Evolutionary conservation across 2,329 filamentous ascomycete species (phyloP).

Genomic region (Leptoxyphium fumago): DNA sequence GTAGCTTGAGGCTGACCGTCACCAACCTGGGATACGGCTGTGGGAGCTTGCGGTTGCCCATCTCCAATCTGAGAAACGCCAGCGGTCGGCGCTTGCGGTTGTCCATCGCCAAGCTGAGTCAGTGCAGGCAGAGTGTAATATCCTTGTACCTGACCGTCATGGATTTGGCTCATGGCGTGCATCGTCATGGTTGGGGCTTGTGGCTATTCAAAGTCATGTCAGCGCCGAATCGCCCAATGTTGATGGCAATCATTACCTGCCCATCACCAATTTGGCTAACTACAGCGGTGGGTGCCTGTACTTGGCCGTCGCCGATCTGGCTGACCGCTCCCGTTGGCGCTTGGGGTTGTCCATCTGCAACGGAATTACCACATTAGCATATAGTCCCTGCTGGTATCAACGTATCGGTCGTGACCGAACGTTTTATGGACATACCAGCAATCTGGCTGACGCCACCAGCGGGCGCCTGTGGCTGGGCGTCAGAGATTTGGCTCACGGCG

Average conservation of each 20-base stretch:
- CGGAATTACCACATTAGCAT: not conserved
- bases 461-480: not conserved
- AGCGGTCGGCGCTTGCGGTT: conserved; percentile 2
- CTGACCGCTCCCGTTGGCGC: not conserved
- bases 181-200: not conserved
- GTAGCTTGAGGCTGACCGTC: conserved; percentile 2
- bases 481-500: not conserved
- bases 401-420: no score
- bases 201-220: not conserved
- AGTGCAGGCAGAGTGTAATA: conserved; percentile 1
- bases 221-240: no score
- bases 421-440: not conserved
- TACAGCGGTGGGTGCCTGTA: not conserved
- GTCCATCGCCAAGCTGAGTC: conserved; percentile 6
- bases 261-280: not conserved
- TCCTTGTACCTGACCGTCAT: not conserved
- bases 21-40: conserved; percentile 1
- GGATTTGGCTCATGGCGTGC: not conserved
- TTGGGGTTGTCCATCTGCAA: not conserved
- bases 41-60: conserved; percentile 7
- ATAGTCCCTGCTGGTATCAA: no score
- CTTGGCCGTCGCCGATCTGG: not conserved
- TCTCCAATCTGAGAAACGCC: conserved; percentile 7
- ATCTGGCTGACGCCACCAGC: not conserved
- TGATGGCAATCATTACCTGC: not conserved